A percentile compares a stretch with the other conserved stretches of the same genome.
These are phyloP conservation scores for Smittium culicis DNA, from an alignment of 371 early-diverging fungal genomes.

Conservation along the genomic window DNA sequence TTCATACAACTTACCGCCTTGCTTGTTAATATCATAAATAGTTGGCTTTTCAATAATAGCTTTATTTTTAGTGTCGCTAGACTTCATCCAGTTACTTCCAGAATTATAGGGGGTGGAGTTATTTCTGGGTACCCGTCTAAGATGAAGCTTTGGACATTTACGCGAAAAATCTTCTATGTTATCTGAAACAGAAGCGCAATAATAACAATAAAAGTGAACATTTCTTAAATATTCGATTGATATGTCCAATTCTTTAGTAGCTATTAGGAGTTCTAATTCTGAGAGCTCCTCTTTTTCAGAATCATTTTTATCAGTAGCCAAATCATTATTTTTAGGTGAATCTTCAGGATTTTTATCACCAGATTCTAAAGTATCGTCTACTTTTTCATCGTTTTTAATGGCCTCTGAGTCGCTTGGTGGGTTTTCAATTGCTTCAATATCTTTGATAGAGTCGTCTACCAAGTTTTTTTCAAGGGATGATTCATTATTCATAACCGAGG, in stretches of 20 bases:
- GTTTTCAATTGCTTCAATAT: background rate
- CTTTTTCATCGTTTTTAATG: background rate
- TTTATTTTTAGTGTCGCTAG: conserved; percentile 48
- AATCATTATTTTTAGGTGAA: background rate
- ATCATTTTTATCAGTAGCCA: background rate
- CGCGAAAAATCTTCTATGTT: conserved; percentile 68
- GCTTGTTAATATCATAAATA: conserved; percentile 39
- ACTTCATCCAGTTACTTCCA: conserved; percentile 19
- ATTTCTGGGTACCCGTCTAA: conserved; percentile 33
- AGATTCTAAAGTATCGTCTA: no score
- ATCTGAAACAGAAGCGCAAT: conserved; percentile 69
- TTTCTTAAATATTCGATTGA: conserved; percentile 67
- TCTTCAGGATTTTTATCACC: background rate
- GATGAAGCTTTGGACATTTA: conserved; percentile 54
- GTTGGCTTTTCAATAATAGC: conserved; percentile 48
- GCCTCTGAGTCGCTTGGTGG: background rate
- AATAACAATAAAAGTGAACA: conserved; percentile 91
- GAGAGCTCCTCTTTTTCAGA: conserved; percentile 6
- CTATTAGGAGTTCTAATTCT: conserved; percentile 17
- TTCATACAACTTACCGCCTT: conserved; percentile 60
- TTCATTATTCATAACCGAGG: conserved; percentile 11
- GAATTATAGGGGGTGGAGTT: conserved; percentile 30
- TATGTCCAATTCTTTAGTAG: conserved; percentile 61
- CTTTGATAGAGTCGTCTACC: background rate
- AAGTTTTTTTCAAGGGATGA: conserved; percentile 8